A percentile compares a stretch with the other conserved stretches of the same genome.
Conservation (phyloP, 441 rosid species). For the Syzygium malaccense region DNA sequence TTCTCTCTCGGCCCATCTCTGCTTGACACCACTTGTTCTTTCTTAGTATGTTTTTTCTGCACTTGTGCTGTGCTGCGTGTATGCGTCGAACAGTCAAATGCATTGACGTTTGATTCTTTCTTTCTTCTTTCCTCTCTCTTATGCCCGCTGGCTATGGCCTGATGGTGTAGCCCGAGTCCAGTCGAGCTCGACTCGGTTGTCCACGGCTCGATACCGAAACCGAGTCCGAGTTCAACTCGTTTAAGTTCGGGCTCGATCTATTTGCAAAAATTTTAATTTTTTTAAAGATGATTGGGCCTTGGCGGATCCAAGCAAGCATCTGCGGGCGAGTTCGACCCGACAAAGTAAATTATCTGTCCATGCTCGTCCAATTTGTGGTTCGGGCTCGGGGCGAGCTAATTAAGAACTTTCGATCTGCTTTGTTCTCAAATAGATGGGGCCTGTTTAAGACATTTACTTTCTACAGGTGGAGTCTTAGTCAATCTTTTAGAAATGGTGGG, state of each 20-base stretch:
- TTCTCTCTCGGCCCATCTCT: not conserved
- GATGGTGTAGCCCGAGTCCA: not conserved
- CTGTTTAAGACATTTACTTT: not conserved
- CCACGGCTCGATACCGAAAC: fast-evolving
- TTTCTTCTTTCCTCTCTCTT: not conserved
- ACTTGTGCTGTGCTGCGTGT: not conserved
- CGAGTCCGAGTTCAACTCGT: not conserved
- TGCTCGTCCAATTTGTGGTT: not conserved
- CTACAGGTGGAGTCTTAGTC: not conserved
- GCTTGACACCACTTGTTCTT: not conserved
- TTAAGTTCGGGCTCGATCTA: not conserved
- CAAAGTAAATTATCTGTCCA: not conserved
- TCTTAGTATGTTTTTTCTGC: not conserved
- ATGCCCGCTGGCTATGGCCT: not conserved
- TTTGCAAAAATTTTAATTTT: not conserved
- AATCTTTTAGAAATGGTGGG: not conserved
- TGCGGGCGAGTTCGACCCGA: not conserved
- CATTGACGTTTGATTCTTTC: not conserved
- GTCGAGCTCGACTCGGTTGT: not conserved
- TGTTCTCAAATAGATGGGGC: not conserved
- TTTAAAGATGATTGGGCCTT: not conserved
- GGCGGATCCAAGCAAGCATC: not conserved
- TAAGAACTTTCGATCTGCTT: not conserved
- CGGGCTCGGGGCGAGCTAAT: not conserved
- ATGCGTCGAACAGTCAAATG: not conserved